phyloP scores from a whole-genome alignment of 768 basidiomycete genomes.

The Suillus subluteus region DNA sequence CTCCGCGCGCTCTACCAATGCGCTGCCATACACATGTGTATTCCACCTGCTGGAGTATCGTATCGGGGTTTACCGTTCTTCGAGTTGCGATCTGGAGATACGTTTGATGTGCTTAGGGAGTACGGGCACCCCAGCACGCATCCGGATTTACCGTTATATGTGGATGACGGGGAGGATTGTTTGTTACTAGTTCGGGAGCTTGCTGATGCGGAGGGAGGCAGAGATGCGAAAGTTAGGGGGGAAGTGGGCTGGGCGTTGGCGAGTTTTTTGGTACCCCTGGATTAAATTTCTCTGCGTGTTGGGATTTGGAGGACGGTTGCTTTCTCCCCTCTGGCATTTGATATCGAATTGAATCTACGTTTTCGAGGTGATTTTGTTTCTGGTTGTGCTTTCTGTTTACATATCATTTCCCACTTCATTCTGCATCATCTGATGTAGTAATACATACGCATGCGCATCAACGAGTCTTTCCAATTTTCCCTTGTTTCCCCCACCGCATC shows the following conservation, averaged over 20 bases:
- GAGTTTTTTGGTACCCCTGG: conserved; percentile 74
- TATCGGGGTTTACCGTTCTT: conserved; percentile 83
- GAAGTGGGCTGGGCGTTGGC: conserved; percentile 81
- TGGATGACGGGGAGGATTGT: conserved; percentile 80
- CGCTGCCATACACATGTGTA: conserved; percentile 68
- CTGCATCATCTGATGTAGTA: conserved; percentile 5
- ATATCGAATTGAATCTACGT: background rate
- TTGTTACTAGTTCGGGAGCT: conserved; percentile 68
- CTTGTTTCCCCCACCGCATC: background rate
- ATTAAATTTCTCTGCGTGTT: conserved; percentile 21
- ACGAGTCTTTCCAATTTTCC: background rate
- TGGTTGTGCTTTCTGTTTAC: background rate
- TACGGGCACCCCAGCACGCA: conserved; percentile 80
- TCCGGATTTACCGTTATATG: conserved; percentile 71
- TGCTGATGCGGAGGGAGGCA: conserved; percentile 11
- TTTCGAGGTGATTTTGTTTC: background rate
- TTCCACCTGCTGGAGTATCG: conserved; percentile 61
- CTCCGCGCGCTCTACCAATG: conserved; percentile 66
- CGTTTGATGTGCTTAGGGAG: conserved; percentile 73
- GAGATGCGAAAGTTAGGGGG: conserved; percentile 28
- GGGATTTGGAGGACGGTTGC: background rate
- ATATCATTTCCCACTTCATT: background rate
- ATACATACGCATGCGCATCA: conserved; percentile 1
- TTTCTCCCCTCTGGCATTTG: background rate
- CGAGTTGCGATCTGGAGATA: conserved; percentile 60